Percentiles rank a stretch among this genome's conserved stretches.
phyloP scores from a whole-genome alignment of 805 yeast genomes.

The Pichia pseudocactophila region DNA sequence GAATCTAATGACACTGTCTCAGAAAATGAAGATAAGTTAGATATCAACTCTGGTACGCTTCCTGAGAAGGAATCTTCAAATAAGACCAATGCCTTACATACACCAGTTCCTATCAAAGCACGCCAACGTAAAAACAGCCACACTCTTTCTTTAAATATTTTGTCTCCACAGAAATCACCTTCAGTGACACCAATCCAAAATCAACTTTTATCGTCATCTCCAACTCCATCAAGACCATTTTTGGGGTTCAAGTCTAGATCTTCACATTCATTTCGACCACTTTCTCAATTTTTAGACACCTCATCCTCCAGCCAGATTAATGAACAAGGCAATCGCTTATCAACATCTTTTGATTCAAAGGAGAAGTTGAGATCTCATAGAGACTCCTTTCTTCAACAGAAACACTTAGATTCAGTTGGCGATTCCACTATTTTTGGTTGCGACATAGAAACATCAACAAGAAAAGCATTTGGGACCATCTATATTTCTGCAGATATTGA shows the following conservation, averaged over 20 bases:
- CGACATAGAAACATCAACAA: constrained; percentile 59
- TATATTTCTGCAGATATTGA: constrained; percentile 35
- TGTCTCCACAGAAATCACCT: constrained; percentile 4
- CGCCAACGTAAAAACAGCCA: constrained; percentile 5
- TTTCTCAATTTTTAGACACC: constrained; percentile 23
- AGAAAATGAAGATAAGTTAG: background rate
- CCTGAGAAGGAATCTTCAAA: background rate
- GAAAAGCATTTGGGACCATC: constrained; percentile 70
- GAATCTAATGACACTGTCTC: background rate
- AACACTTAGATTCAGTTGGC: constrained; percentile 36
- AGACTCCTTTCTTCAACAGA: constrained; percentile 37
- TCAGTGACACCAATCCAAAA: background rate
- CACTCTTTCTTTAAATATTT: constrained; percentile 3
- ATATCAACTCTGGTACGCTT: too few species aligned
- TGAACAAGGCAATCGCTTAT: background rate
- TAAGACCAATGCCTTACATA: background rate
- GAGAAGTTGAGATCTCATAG: constrained; percentile 36
- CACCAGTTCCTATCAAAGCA: constrained; percentile 2
- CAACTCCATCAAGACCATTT: constrained; percentile 33
- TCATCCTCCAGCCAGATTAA: constrained; percentile 16
- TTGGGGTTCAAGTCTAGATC: constrained; percentile 43
- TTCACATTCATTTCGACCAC: constrained; percentile 34
- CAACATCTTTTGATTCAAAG: background rate
- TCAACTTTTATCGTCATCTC: constrained; percentile 19
- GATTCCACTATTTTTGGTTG: constrained; percentile 68